Base-by-base conservation (phyloP, 352 stramenopile species). In the Pythium sukuiense region DNA sequence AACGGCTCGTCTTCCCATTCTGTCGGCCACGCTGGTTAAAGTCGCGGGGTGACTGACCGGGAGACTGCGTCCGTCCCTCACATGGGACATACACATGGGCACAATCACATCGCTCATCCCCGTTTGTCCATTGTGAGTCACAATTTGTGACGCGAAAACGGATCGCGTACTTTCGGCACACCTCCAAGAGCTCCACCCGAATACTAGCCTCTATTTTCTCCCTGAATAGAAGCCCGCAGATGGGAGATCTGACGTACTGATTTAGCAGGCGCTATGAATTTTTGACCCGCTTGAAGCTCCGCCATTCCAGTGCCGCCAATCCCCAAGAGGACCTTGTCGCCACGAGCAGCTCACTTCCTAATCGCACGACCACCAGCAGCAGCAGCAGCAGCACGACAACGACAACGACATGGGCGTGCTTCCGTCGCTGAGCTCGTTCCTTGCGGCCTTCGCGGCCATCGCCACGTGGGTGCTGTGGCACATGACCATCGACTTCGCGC, bases 401-500 rank as follows among this genome's bases (percentile, higher is more conserved):
- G 58, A 58, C 16, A 5, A 52, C 45, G 45, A 9, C 45, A 52
- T 65, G 13, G 29, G 33, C 8, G 46, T 67, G 33, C 65, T 72
- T 45, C 29, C 55, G 6, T 60, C 67, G 35, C 24, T 65, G 32
- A 37, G n/a, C 2, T 27, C 61, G 24, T 37, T 16, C 8, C 37
- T 60, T 26, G 55, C 52, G 8, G 55, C 49, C 24, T 30, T 69
- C 13, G 37, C 49, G 3, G 63, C 54, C 26, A 37, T 82, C 39
- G 26, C 84, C 14, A 43, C 61, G 26, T 77, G 74, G 61, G 70
- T 83, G 26, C 56, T 65, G n/a, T 37, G 82, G 39, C 78, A 84
- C 64, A 55, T 62, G 2, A 70, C 74, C 33, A 76, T 87, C 61
- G 74, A 86, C 61, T 88, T 89, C 55, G 68, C 18, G 13, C 83